Conservation (phyloP, 495 filamentous ascomycete genomes). For the Penicillium diatomitis region DNA sequence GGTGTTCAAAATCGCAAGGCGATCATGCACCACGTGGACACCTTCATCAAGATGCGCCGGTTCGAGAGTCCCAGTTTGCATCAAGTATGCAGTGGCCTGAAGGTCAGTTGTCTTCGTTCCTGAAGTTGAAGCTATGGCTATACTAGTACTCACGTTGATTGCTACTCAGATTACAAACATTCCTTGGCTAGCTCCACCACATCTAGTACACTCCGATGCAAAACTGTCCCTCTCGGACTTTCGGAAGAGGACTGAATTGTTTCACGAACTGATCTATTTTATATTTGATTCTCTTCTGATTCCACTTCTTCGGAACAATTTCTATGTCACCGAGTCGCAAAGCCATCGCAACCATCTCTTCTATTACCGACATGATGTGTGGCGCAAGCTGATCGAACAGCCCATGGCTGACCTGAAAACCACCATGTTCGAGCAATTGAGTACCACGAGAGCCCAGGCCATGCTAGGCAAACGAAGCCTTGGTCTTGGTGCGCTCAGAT, state of each 20-base stretch:
- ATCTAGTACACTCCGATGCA: slow-evolving; percentile 1
- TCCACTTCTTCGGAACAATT: slow-evolving; percentile 76
- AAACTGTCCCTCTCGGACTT: slow-evolving; percentile 65
- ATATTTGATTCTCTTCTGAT: slow-evolving; percentile 86
- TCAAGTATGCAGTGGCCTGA: slow-evolving; percentile 64
- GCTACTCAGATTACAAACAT: slow-evolving; percentile 49
- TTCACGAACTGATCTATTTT: slow-evolving; percentile 84
- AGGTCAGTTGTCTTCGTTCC: slow-evolving; percentile 38
- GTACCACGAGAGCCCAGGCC: slow-evolving; percentile 42
- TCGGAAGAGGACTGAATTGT: slow-evolving; percentile 67
- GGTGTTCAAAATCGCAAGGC: slow-evolving; percentile 48
- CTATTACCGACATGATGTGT: slow-evolving; percentile 91
- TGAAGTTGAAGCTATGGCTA: neutral
- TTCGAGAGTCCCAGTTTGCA: slow-evolving; percentile 78
- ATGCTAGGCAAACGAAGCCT: slow-evolving; percentile 54
- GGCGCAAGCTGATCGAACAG: slow-evolving; percentile 67
- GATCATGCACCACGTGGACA: slow-evolving; percentile 60
- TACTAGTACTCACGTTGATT: slow-evolving; percentile 6
- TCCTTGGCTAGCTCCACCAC: slow-evolving; percentile 60
- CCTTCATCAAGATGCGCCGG: slow-evolving; percentile 65
- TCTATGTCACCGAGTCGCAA: slow-evolving; percentile 90
- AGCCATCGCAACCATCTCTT: slow-evolving; percentile 73
- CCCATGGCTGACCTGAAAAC: slow-evolving; percentile 58
- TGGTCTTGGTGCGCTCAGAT: slow-evolving; percentile 68
- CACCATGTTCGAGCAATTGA: slow-evolving; percentile 75